Percentiles rank a stretch among this genome's conserved stretches.
Conservation (phyloP, 805 yeast genomes). For the Tanozyma kutaoensis region DNA sequence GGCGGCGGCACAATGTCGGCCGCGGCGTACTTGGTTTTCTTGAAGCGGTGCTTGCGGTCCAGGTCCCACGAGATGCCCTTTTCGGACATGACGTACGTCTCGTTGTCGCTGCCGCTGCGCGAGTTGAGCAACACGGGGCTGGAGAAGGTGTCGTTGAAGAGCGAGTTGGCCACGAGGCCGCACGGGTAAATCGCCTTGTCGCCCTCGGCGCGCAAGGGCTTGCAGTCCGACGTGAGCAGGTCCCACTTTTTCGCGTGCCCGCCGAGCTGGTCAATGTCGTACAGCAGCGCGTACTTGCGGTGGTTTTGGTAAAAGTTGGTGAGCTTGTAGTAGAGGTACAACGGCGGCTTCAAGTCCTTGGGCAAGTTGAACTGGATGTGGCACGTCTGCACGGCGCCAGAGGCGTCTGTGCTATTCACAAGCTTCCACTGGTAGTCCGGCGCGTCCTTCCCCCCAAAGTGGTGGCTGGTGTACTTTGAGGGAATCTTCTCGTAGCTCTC, state of each 20-base stretch:
- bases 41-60: conserved; percentile 53
- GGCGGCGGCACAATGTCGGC: conserved; percentile 85
- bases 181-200: conserved; percentile 65
- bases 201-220: conserved; percentile 25
- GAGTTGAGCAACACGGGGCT: conserved; percentile 34
- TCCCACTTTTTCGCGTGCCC: conserved; percentile 54
- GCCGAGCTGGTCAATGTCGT: conserved; percentile 65
- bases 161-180: conserved; percentile 87
- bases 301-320: conserved; percentile 93
- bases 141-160: conserved; percentile 78
- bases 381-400: conserved; percentile 36
- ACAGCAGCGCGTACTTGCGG: conserved; percentile 81
- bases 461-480: conserved; percentile 37
- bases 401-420: conserved; percentile 15
- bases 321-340: conserved; percentile 70
- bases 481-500: conserved; percentile 41
- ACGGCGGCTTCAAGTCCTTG: conserved; percentile 50
- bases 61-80: conserved; percentile 75
- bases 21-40: conserved; percentile 56
- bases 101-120: conserved; percentile 27
- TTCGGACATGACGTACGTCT: conserved; percentile 30
- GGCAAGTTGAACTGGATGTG: conserved; percentile 63
- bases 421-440: conserved; percentile 56
- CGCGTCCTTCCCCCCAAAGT: conserved; percentile 37
- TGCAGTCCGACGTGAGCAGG: conserved; percentile 29